These are phyloP conservation scores for Calcarisporium arbuscula DNA, from an alignment of 2,329 filamentous ascomycete genomes.

Conservation along the genomic window DNA sequence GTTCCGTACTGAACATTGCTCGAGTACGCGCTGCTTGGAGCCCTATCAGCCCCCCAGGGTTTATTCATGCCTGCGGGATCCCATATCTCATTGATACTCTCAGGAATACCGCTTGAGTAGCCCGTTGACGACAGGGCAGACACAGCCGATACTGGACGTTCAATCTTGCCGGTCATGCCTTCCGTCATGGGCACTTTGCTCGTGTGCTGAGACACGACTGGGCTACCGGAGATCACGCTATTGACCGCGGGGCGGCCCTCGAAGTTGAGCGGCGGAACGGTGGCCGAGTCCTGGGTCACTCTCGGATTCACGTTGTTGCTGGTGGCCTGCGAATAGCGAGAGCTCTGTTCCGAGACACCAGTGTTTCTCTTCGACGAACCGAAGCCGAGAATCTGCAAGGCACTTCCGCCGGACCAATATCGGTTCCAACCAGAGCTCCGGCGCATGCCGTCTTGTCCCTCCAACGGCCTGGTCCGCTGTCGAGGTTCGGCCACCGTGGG, in stretches of 20 bases:
- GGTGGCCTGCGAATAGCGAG: slow-evolving; percentile 42
- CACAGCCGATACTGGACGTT: slow-evolving; percentile 46
- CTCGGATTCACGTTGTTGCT: slow-evolving; percentile 28
- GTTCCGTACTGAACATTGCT: slow-evolving; percentile 37
- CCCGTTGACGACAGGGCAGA: slow-evolving; percentile 45
- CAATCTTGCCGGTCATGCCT: slow-evolving; percentile 55
- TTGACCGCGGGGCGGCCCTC: slow-evolving; percentile 58
- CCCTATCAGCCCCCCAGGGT: slow-evolving; percentile 44
- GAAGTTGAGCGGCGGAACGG: slow-evolving; percentile 62
- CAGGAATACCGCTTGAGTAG: slow-evolving; percentile 60
- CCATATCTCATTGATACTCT: slow-evolving; percentile 55
- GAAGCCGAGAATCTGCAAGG: slow-evolving; percentile 58
- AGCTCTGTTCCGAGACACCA: slow-evolving; percentile 48
- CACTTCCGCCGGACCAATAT: slow-evolving; percentile 70
- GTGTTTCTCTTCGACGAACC: slow-evolving; percentile 44
- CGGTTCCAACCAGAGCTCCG: slow-evolving; percentile 70
- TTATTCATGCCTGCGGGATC: slow-evolving; percentile 38
- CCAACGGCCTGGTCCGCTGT: slow-evolving; percentile 24
- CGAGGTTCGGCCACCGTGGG: slow-evolving; percentile 27
- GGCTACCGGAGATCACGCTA: slow-evolving; percentile 62
- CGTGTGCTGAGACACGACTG: slow-evolving; percentile 57
- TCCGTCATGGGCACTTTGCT: slow-evolving; percentile 45
- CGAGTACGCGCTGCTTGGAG: slow-evolving; percentile 46
- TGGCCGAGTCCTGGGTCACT: slow-evolving; percentile 60
- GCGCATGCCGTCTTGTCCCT: slow-evolving; percentile 38